Evolutionary conservation across 2,329 filamentous ascomycete species (phyloP), one percentile per base, ranked within the genome.

Genomic region (Aureobasidium sp.): DNA sequence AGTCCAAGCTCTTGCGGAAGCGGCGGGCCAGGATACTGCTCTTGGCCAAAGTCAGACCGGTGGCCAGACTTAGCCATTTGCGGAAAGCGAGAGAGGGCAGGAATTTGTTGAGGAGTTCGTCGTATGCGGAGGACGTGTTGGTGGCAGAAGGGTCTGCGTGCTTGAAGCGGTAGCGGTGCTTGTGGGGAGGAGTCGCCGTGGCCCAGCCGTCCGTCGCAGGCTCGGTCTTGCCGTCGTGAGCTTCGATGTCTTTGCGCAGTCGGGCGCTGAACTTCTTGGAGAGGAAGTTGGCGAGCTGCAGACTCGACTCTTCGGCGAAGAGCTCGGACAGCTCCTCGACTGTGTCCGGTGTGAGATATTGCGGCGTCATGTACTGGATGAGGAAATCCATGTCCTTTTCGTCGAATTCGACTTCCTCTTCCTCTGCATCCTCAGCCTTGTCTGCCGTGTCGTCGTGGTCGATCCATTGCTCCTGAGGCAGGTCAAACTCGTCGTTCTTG

Each of bases 281-380:
- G 7, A 99, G 78, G 67, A 99, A 88, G 60, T 86, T 83, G 39
- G 89, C 84, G 17, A 99, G 81, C 20, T 89, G 90, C 58, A 97
- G 87, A 65, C 89, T 93, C 2, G 88, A 96, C 68, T 91, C 85
- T 64, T 93, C 87, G 53, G 85, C 82, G 71, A 99, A 97, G 55
- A 88, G 85, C 39, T 90, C 87, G 1, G 85, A 83, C 61, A 97
- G 83, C 70, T 91, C 86, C 65, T 94, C 89, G 15, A 96, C 83
- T 2, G 91, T 94, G 72, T 97, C 92, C 0, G 94, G 94, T 0
- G 90, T 95, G 15, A 99, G 82, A 72, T 97, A 99, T 14, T 87
- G 89, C 0, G 94, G 92, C 15, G 90, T 84, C 71, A 99, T 87
- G 78, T 91, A 99, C 72, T 91, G 87, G 67, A 97, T 84, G 61